These are phyloP conservation scores for Kurtzmaniella quercitrusa DNA, from an alignment of 1,139 yeast species.

Conservation along the genomic window DNA sequence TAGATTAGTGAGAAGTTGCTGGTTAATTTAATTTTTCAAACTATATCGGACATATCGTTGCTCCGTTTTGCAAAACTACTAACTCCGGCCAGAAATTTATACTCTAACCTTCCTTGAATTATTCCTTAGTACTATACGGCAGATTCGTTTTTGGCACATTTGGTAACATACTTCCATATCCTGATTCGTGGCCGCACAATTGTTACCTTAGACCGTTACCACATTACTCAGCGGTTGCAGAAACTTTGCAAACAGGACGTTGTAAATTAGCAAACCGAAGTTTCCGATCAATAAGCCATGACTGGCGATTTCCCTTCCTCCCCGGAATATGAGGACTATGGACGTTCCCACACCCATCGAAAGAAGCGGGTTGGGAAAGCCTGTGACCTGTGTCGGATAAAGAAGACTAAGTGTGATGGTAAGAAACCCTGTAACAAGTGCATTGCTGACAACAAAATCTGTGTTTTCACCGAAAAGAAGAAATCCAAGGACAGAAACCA, in stretches of 20 bases:
- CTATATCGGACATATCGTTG: neutral
- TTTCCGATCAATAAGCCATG: neutral
- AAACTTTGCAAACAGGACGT: neutral
- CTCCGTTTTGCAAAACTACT: neutral
- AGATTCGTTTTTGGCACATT: no score
- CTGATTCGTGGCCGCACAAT: no score
- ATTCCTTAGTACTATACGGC: no score
- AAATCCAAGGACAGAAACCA: slow-evolving; percentile 57
- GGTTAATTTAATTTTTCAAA: neutral
- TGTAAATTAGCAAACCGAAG: neutral
- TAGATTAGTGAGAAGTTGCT: neutral
- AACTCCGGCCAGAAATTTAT: neutral
- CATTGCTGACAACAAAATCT: slow-evolving; percentile 63
- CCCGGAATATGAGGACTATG: slow-evolving; percentile 8
- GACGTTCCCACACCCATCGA: slow-evolving; percentile 18
- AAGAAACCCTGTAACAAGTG: slow-evolving; percentile 72
- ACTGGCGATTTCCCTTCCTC: slow-evolving; percentile 11
- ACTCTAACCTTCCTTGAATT: neutral
- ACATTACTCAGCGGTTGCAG: no score
- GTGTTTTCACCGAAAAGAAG: slow-evolving; percentile 70
- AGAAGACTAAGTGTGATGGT: slow-evolving; percentile 76
- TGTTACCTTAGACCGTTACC: no score
- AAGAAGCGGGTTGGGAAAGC: slow-evolving; percentile 79
- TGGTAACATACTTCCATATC: no score
- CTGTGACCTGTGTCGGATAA: slow-evolving; percentile 73